Evolutionary conservation across 139 green algal genomes (phyloP), one percentile per base, ranked within the genome.

Genomic region (Chlorella ohadii): DNA sequence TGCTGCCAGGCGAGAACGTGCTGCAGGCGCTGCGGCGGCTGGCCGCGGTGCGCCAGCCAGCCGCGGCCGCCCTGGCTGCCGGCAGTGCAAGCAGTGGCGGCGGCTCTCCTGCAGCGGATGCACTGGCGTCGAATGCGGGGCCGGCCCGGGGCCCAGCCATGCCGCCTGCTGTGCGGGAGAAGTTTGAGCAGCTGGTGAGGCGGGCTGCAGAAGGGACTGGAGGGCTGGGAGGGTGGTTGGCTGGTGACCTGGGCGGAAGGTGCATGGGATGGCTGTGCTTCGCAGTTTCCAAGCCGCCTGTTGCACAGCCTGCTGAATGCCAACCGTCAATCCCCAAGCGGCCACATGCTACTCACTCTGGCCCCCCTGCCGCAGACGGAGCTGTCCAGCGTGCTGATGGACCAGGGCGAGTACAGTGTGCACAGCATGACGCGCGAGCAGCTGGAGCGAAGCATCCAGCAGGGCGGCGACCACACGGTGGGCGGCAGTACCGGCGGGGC

Each of bases 1-100:
- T 96, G 75, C 72, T 67, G 81, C 85, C 87, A 0, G 87, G 85
- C 12, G 93, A 96, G 82, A 92, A 82, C 27, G 87, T 91, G 28
- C 84, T 96, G 59, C 81, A 87, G 11, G 93, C 86, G 25, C 86
- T 96, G 51, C 56, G 92, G 55, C 83, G 92, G 38, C 84, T 95
- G 70, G 92, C 87, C 23, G 51, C 79, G 25, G 81, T 80, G 63
- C 81, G 83, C 39, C 38, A 72, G 22, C 71, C 25, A 3, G 67
- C 17, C 17, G 66, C 27, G 1, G 73, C 2, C 23, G 51, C 64
- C 7, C 44, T 9, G 9, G 44, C 44, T 9, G 44, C 9, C 44
- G 9, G 44, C 44, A 51, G 7, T 22, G 79, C 59, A 3, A 70
- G 39, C 25, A 59, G n/a, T 28, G 56, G 33, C 44, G 19, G 36